Evolutionary conservation across 2,329 filamentous ascomycete genomes (phyloP), one percentile per base, ranked within the genome.

Genomic region (Sporothrix variecibatus): DNA sequence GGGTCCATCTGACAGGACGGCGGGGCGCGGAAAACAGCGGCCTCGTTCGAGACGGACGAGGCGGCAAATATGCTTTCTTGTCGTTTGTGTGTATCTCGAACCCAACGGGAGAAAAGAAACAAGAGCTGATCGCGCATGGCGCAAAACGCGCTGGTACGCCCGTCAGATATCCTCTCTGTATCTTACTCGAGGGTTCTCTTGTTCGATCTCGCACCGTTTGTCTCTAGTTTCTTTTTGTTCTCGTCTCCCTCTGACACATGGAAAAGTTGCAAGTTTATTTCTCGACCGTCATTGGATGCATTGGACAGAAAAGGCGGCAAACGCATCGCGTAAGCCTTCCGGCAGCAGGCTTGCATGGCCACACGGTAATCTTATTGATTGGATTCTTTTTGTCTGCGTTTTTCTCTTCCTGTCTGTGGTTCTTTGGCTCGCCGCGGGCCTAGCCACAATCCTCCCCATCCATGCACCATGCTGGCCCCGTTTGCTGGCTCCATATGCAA

Each of bases 311-410:
- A 71, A 64, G 23, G 71, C 76, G 73, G 71, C 56, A 60, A 72
- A 72, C 74, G 46, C 72, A 77, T 75, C 79, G 78, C 78, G 79
- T 79, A 79, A 79, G 74, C 73, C 77, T 78, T 79, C 79, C 78
- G 79, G 78, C 77, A 79, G 76, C 72, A 65, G 72, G 73, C 78
- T 75, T 79, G 78, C 77, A 78, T 79, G 74, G 76, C 51, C 28
- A 72, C 49, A 68, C 23, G 51, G 17, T 49, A 46, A 72, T 72
- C 60, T 38, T 23, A 26, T 56, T 56, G 46, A n/a, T 20, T 46
- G n/a, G 46, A 28, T 7, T 58, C 23, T 65, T 28, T 11, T 6
- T 11, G 23, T n/a, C 4, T n/a, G 51, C 26, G 20, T 26, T 65
- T 26, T 65, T 43, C 11, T 9, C 26, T 2, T 68, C 26, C 31